Conservation (phyloP, 441 rosid species). For the Raphanus hybrid region DNA sequence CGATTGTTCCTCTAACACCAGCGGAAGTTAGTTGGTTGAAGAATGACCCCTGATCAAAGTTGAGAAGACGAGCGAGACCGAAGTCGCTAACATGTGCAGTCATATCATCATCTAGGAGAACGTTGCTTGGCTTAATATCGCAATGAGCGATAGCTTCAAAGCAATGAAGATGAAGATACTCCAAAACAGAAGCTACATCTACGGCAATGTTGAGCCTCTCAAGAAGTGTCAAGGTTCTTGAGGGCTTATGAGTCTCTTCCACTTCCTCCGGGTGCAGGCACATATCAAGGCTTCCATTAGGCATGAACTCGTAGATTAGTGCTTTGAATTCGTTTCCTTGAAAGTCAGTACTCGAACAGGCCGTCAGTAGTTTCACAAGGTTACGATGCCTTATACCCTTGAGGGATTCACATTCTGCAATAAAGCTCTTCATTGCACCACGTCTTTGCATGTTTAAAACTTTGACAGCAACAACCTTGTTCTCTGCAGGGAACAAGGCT, state of each 20-base stretch:
- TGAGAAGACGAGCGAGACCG: conserved; percentile 1
- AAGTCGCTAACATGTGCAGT: background rate
- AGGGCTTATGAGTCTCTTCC: background rate
- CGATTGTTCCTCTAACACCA: conserved; percentile 1
- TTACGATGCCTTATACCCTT: background rate
- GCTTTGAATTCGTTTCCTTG: conserved; percentile 6
- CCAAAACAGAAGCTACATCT: conserved; percentile 4
- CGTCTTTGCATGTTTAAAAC: background rate
- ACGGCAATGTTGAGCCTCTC: conserved; percentile 1
- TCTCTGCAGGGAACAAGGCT: background rate
- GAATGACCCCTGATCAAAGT: background rate
- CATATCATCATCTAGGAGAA: background rate
- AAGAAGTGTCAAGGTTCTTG: background rate
- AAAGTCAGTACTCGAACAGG: background rate
- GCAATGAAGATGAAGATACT: background rate
- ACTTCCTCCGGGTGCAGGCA: background rate
- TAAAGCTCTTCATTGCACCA: background rate
- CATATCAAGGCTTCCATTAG: conserved; percentile 3
- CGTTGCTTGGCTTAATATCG: background rate
- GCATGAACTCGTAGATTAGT: background rate
- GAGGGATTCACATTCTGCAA: conserved; percentile 1
- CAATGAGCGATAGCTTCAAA: conserved; percentile 3
- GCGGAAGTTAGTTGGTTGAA: background rate
- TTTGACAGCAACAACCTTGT: conserved; percentile 1
- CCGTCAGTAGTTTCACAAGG: background rate